Percentiles rank a stretch among this genome's conserved stretches.
Conservation (phyloP, 2,329 filamentous ascomycete genomes). For the Nakataea oryzae region DNA sequence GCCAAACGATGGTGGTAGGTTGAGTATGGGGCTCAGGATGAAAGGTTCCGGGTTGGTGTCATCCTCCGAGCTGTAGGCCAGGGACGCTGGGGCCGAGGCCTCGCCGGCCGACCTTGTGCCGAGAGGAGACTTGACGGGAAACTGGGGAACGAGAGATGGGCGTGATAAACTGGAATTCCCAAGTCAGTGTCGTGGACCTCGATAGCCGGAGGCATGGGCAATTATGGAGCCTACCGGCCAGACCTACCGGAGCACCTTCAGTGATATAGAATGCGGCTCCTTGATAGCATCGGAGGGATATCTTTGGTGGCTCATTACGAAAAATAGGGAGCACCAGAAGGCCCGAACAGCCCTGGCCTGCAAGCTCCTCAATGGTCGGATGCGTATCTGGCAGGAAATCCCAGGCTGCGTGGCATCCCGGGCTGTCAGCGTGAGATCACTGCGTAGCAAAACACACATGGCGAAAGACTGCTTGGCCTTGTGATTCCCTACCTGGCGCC, state of each 20-base stretch:
- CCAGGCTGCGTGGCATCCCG: neutral
- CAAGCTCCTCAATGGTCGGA: too few species aligned
- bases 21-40: constrained; percentile 56
- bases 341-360: too few species aligned
- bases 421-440: too few species aligned
- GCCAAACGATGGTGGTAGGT: constrained; percentile 82
- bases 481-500: neutral
- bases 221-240: neutral
- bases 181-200: neutral
- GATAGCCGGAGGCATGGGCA: neutral
- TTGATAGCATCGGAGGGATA: constrained; percentile 50
- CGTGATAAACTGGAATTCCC: constrained; percentile 59
- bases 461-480: neutral
- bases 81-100: constrained; percentile 51
- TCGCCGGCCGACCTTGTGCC: constrained; percentile 29
- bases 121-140: constrained; percentile 43
- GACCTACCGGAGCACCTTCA: constrained; percentile 61
- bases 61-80: constrained; percentile 50
- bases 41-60: constrained; percentile 43
- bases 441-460: too few species aligned
- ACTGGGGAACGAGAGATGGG: constrained; percentile 64
- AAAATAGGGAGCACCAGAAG: too few species aligned
- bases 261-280: constrained; percentile 68
- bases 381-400: neutral
- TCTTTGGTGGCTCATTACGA: constrained; percentile 45